Evolutionary conservation across 371 early-diverging fungal genomes (phyloP), one percentile per base, ranked within the genome.

Genomic region (Fennellomyces sp.): DNA sequence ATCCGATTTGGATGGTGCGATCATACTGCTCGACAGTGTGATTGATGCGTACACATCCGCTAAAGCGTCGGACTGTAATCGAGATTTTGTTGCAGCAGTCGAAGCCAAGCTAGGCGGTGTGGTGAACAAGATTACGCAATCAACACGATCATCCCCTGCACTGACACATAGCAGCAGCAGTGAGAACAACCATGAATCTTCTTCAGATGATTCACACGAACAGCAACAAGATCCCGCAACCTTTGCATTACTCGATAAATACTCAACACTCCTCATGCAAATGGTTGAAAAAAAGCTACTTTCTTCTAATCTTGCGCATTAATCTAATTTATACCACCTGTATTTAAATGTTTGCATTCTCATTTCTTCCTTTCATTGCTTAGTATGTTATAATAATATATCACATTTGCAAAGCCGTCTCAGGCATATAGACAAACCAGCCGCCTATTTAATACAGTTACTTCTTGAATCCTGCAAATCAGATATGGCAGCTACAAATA

Each of bases 1-100:
- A 12, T 56, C 67, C 1, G 74, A 76, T 53, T 42, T 76, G 10
- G 72, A 73, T 31, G 73, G 72, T 2, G 69, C 66, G 4, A 45
- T 58, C 13, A 70, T 72, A 6, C 48, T 76, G 28, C 35, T 76
- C 15, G 72, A 73, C 5, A 68, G 66, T 25, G 76, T 78, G 0
- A 26, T 78, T 17, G 68, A 70, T 25, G 19, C 39, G 2, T 54
- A 54, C n/a, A 17, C 23, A 5, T 35, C 55, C 6, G 38, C n/a
- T 7, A 54, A 39, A 19, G 27, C n/a, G 26, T 38, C 6, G 15
- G 23, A 33, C 4, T 5, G 11, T 12, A 33, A 26, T 53, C 33
- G 26, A 29, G 28, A 25, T 1, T 54, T 54, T 39, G 6, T 54
- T 21, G 3, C 36, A 27, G 15, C 41, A 21, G 39, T 54, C 3